phyloP scores from a whole-genome alignment of 768 basidiomycete genomes.

The Leccinellum luteum region DNA sequence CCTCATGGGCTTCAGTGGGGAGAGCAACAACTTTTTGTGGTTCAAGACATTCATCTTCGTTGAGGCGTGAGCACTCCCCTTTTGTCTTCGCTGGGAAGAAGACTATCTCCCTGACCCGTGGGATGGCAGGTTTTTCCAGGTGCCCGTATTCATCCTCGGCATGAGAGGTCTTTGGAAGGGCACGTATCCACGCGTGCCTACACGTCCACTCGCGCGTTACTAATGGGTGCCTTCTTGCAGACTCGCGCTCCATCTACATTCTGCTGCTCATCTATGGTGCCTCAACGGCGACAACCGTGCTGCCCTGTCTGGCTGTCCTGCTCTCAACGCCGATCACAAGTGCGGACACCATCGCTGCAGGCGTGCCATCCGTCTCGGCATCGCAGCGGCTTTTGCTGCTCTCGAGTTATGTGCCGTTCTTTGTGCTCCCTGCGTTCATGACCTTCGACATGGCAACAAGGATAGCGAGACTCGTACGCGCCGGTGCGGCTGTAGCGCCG shows the following conservation, averaged over 20 bases:
- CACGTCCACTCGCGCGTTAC: background rate
- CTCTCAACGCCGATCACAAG: constrained; percentile 49
- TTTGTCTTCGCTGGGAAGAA: background rate
- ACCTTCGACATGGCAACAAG: constrained; percentile 65
- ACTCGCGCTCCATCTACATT: constrained; percentile 51
- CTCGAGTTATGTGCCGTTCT: constrained; percentile 73
- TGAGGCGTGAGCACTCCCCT: constrained; percentile 47
- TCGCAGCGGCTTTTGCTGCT: constrained; percentile 59
- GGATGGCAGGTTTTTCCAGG: constrained; percentile 51
- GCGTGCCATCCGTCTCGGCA: constrained; percentile 40
- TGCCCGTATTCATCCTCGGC: constrained; percentile 77
- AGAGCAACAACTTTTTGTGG: constrained; percentile 46
- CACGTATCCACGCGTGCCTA: constrained; percentile 11
- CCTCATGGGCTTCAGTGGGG: constrained; percentile 41
- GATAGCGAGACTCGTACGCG: constrained; percentile 31
- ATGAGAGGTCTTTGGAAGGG: constrained; percentile 58
- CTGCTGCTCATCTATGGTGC: constrained; percentile 73
- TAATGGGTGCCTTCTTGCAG: constrained; percentile 33
- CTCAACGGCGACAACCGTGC: constrained; percentile 73
- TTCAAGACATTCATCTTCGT: constrained; percentile 62
- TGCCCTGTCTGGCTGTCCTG: constrained; percentile 65
- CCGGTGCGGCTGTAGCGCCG: constrained; percentile 17
- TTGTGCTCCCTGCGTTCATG: constrained; percentile 68
- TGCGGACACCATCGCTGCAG: constrained; percentile 27
- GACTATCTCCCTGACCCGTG: background rate